These are phyloP conservation scores for Fremontodendron californicum DNA, from an alignment of 345 rosid species.

Conservation along the genomic window DNA sequence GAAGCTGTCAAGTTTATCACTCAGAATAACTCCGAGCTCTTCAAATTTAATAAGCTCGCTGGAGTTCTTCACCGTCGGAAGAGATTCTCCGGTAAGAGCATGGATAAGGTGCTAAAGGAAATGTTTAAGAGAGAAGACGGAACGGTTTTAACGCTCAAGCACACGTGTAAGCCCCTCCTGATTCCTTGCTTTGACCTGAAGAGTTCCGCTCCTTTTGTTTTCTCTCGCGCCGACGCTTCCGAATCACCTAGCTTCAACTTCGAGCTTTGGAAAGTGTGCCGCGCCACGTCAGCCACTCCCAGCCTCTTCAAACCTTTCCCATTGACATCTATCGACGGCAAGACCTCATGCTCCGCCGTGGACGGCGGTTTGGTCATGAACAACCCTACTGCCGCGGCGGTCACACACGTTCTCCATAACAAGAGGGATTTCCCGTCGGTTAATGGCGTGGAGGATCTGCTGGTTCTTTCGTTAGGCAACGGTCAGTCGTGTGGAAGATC, in stretches of 20 bases:
- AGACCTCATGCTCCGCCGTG: conserved; percentile 69
- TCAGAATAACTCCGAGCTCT: conserved; percentile 52
- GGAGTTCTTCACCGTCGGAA: conserved; percentile 44
- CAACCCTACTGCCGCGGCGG: conserved; percentile 89
- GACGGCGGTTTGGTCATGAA: conserved; percentile 98
- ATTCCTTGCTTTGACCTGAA: conserved; percentile 94
- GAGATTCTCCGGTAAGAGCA: conserved; percentile 60
- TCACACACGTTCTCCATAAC: conserved; percentile 95
- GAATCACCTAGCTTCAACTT: conserved; percentile 88
- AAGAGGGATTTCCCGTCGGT: conserved; percentile 88
- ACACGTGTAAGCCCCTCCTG: conserved; percentile 91
- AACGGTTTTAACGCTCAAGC: conserved; percentile 58
- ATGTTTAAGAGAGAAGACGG: conserved; percentile 66
- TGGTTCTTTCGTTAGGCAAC: conserved; percentile 82
- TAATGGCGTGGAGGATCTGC: conserved; percentile 80
- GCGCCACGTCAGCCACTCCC: conserved; percentile 89
- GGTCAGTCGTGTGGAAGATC: conserved; percentile 42
- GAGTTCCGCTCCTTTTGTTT: conserved; percentile 92
- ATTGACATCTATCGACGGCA: conserved; percentile 70
- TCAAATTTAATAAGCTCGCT: conserved; percentile 27
- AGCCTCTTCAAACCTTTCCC: conserved; percentile 73
- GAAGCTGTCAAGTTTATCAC: conserved; percentile 54
- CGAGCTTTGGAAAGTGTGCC: conserved; percentile 88
- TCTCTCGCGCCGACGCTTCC: conserved; percentile 94
- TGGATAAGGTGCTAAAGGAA: conserved; percentile 60